These are phyloP conservation scores for Anastatica hierochuntica DNA, from an alignment of 345 rosid species.

Conservation along the genomic window DNA sequence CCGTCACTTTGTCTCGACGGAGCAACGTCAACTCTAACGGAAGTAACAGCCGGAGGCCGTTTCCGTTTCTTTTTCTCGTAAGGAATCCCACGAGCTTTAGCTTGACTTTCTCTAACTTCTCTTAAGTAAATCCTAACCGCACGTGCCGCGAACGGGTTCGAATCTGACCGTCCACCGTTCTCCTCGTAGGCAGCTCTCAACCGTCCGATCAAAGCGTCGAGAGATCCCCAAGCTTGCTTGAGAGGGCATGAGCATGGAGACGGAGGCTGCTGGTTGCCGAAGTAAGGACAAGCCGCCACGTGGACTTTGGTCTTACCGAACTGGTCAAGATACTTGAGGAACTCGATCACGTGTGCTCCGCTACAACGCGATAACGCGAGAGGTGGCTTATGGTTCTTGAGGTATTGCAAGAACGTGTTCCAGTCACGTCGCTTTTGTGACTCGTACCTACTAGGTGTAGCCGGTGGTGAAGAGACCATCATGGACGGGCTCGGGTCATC, in stretches of 20 bases:
- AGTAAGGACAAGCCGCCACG: conserved; percentile 42
- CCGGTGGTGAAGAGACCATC: conserved; percentile 17
- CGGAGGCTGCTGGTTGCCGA: conserved; percentile 54
- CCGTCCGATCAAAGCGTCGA: conserved; percentile 71
- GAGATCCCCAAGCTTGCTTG: conserved; percentile 72
- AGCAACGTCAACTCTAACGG: conserved; percentile 22
- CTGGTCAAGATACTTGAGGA: conserved; percentile 59
- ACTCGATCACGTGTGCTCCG: conserved; percentile 67
- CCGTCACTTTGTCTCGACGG: conserved; percentile 14
- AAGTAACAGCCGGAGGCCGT: conserved; percentile 24
- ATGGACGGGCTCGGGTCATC: conserved; percentile 19
- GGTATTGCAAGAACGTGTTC: conserved; percentile 66
- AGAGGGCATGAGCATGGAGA: conserved; percentile 59
- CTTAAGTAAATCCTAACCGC: conserved; percentile 60
- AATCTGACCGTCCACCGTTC: conserved; percentile 53
- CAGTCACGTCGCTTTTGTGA: conserved; percentile 65
- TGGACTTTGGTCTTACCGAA: conserved; percentile 73
- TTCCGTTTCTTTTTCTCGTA: conserved; percentile 70
- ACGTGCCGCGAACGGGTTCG: conserved; percentile 56
- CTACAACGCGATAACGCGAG: conserved; percentile 47
- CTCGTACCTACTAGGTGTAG: conserved; percentile 49
- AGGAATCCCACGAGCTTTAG: conserved; percentile 67
- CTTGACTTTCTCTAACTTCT: conserved; percentile 59
- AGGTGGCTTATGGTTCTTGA: conserved; percentile 61
- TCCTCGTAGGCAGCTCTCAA: conserved; percentile 69